Evolutionary conservation across 768 basidiomycete genomes (phyloP), one percentile per base, ranked within the genome.

Genomic region (Lactifluus volemus): DNA sequence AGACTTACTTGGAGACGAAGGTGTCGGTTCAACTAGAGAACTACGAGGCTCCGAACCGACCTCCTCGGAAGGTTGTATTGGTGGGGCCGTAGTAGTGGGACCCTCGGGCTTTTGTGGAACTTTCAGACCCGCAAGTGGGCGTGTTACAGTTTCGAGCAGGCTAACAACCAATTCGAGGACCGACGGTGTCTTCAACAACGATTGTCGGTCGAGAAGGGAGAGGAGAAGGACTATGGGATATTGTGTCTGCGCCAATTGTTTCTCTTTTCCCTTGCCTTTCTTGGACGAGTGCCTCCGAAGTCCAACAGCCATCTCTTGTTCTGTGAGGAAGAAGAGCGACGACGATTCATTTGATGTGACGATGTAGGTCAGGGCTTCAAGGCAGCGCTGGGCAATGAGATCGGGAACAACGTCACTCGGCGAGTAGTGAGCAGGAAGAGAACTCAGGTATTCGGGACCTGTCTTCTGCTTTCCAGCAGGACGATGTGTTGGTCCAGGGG

Each of bases 181-280:
- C 2, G 88, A 83, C 2, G 93, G 86, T 0, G 93, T 91, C 69
- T 85, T 86, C 45, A 98, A 82, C 19, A 99, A 78, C 0, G 85
- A 82, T 63, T 91, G 86, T 3, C 92, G 84, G 68, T 98, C 95
- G 54, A 99, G 79, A 12, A 99, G 79, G 34, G 89, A 83, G 29
- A 99, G 81, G 5, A 99, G 77, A 7, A 95, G 79, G 54, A 96
- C 92, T 57, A 99, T 85, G 5, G 96, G 96, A 71, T 88, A 97
- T 66, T 95, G 88, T 0, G 86, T 86, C 68, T 89, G 88, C 0
- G 88, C 78, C 3, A 76, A 75, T 66, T 86, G 87, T 68, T 89
- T 92, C 70, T 98, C 95, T 72, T 97, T 98, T 21, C 92, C 95
- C 73, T 97, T 98, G 9, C 93, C 94, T 73, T 97, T 97, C 73